Conservation (phyloP, 192 early-diverging fungal genomes). For the Ambispora gerdemannii region DNA sequence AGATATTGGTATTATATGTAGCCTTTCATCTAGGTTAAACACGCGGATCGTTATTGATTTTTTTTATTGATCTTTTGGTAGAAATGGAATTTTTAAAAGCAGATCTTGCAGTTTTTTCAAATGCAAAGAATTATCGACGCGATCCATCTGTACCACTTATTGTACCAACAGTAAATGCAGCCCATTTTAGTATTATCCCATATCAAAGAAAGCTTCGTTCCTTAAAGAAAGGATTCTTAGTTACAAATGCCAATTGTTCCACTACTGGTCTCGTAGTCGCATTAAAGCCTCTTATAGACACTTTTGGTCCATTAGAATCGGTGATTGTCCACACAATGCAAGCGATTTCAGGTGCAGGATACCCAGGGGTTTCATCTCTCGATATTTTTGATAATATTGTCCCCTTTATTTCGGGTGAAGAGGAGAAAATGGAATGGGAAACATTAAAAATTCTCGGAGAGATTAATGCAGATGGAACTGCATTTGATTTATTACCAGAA, state of each 20-base stretch:
- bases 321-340: conserved; percentile 91
- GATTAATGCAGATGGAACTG: conserved; percentile 49
- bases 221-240: conserved; percentile 76
- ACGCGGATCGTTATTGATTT: no score
- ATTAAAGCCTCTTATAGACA: conserved; percentile 83
- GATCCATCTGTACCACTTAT: conserved; percentile 85
- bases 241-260: conserved; percentile 99
- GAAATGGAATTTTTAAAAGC: conserved; percentile 87
- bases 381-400: conserved; percentile 97
- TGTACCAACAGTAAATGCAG: conserved; percentile 88
- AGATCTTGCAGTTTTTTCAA: conserved; percentile 90
- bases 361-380: conserved; percentile 91
- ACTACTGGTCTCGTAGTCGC: conserved; percentile 93
- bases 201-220: conserved; percentile 64
- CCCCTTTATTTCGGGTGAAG: conserved; percentile 92
- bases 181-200: conserved; percentile 79
- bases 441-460: conserved; percentile 87
- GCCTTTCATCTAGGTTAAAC: no score
- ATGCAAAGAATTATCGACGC: conserved; percentile 96
- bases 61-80: no score
- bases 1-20: conserved; percentile 75
- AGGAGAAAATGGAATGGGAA: conserved; percentile 96
- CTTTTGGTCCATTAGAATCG: conserved; percentile 80
- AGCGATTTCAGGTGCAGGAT: conserved; percentile 96
- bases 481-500: conserved; percentile 49